A percentile compares a stretch with the other conserved stretches of the same genome.
Evolutionary conservation across 768 basidiomycete species (phyloP).

Genomic region (Royoungia palumana): DNA sequence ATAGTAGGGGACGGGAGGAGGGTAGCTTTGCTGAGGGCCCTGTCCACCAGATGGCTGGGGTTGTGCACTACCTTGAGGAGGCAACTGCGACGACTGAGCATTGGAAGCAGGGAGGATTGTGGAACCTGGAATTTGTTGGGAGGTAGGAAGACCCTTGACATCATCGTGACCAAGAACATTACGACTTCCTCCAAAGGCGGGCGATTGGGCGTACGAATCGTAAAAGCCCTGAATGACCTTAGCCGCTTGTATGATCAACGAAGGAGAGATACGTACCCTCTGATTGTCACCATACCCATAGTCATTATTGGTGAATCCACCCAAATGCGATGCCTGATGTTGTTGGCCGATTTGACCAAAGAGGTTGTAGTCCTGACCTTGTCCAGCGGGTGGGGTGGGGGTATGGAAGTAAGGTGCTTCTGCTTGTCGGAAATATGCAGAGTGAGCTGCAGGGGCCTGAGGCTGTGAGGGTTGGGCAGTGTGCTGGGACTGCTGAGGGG

Average conservation of each 20-base stretch:
- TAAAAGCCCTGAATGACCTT: slow-evolving; percentile 60
- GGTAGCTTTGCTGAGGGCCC: slow-evolving; percentile 63
- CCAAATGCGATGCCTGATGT: slow-evolving; percentile 49
- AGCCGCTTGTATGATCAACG: slow-evolving; percentile 2
- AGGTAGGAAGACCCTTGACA: slow-evolving; percentile 61
- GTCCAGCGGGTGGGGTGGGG: slow-evolving; percentile 68
- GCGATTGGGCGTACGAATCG: slow-evolving; percentile 66
- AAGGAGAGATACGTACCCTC: slow-evolving; percentile 45
- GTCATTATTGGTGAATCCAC: slow-evolving; percentile 58
- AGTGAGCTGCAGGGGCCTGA: slow-evolving; percentile 60
- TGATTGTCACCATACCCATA: slow-evolving; percentile 68
- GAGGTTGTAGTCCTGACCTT: slow-evolving; percentile 57
- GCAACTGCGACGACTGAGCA: slow-evolving; percentile 52
- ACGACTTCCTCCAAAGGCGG: slow-evolving; percentile 57
- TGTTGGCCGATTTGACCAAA: slow-evolving; percentile 64
- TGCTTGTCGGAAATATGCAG: slow-evolving; percentile 63
- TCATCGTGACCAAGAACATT: slow-evolving; percentile 72
- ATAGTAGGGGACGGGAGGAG: slow-evolving; percentile 59
- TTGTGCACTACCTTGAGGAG: slow-evolving; percentile 46
- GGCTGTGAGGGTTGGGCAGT: slow-evolving; percentile 33
- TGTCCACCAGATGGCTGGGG: slow-evolving; percentile 59
- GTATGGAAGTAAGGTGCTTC: slow-evolving; percentile 75
- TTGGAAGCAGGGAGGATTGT: slow-evolving; percentile 50
- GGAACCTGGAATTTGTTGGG: slow-evolving; percentile 53
- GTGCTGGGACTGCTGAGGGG: slow-evolving; percentile 42